Evolutionary conservation across 768 basidiomycete genomes (phyloP), one percentile per base, ranked within the genome.

Genomic region (Termitomyces sp.): DNA sequence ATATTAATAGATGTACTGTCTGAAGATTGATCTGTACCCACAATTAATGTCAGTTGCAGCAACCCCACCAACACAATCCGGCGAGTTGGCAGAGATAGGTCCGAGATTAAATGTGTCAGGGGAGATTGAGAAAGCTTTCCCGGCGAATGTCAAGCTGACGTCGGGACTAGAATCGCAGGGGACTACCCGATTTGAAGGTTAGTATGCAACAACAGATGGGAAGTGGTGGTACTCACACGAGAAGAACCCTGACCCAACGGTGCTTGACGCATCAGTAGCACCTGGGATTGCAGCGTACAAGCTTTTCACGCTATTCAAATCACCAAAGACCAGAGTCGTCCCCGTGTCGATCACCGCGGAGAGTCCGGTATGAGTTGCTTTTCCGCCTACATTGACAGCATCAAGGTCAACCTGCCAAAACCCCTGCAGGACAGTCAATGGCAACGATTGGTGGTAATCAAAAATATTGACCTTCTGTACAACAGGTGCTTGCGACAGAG

Each of bases 61-160:
- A 20, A 74, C 64, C 16, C 69, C 72, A 13, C 79, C 79, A 66
- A 90, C 82, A 33, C 86, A 85, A 51, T 85, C 82, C 1, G 74
- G 63, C 62, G 88, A 90, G 50, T 74, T 73, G 20, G 79, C 80
- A 56, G 85, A 65, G 52, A 76, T 79, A 44, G 58, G 63, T 62
- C 84, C 70, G 8, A 84, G 62, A 33, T 84, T 84, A 61, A 75
- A 75, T 0, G 56, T 65, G 12, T 77, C 63, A 45, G 82, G 74
- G 2, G 81, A 76, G 61, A 88, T 84, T 36, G 78, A 40, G 66
- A 77, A 81, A 0, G 66, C 54, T 57, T 71, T 71, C 20, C 73
- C 73, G 50, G 74, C 76, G 64, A 82, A 79, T 1, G 73, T 70
- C 63, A 84, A 65, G 28, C 68, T 68, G 44, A 81, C 61, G 13